These are phyloP conservation scores for Tuctoria greenei DNA, from an alignment of 176 grass and related monocot genomes.

Conservation along the genomic window DNA sequence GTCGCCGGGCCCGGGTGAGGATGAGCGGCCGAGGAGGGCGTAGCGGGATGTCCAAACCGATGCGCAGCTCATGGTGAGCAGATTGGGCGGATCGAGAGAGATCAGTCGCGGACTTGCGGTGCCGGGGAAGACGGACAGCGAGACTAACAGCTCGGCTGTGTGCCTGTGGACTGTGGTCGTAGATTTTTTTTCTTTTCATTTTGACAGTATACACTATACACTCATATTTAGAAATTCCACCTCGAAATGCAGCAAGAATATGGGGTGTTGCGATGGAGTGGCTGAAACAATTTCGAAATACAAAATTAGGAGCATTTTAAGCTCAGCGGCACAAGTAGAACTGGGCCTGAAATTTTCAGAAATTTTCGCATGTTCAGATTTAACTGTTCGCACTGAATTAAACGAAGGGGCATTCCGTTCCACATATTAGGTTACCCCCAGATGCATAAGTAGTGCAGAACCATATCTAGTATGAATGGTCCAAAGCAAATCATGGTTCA, in stretches of 20 bases:
- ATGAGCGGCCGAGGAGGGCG: not conserved
- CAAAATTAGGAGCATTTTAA: not conserved
- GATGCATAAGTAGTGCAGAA: not conserved
- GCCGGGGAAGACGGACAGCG: not conserved
- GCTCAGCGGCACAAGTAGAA: not conserved
- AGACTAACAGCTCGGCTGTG: not conserved
- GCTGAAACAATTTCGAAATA: not conserved
- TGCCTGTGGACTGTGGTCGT: not conserved
- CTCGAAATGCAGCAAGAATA: not conserved
- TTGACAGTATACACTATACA: not conserved
- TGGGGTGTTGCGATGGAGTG: not conserved
- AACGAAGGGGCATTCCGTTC: not conserved
- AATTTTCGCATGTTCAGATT: too few relatives aligned
- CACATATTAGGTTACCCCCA: not conserved
- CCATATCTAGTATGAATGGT: not conserved
- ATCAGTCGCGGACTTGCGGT: not conserved
- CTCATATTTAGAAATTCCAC: not conserved
- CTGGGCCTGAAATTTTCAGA: too few relatives aligned
- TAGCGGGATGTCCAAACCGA: slow-evolving; percentile 24
- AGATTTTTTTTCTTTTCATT: not conserved
- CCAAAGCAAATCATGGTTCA: not conserved
- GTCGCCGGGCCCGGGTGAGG: not conserved
- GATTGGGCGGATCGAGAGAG: not conserved
- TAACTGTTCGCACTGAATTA: not conserved
- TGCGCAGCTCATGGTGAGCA: slow-evolving; percentile 38